Percentiles rank a stretch among this genome's conserved stretches.
These are phyloP conservation scores for Phoenix dactylifera DNA, from an alignment of 176 grass and related monocot species.

Conservation along the genomic window DNA sequence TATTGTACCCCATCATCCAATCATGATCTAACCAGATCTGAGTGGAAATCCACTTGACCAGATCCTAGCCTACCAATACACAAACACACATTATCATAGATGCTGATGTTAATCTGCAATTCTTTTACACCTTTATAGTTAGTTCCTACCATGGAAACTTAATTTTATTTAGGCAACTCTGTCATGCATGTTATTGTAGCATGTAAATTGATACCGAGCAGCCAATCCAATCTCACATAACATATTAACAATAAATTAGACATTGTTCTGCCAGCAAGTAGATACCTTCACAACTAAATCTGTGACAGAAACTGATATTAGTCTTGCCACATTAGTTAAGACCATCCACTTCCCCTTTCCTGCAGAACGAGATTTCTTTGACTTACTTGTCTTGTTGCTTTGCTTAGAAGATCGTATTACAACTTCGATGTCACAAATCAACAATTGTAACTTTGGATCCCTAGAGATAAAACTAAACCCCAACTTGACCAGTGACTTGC, in stretches of 20 bases:
- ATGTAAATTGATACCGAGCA: neutral
- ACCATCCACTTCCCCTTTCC: slow-evolving; percentile 99
- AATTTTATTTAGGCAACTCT: neutral
- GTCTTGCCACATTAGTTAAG: slow-evolving; percentile 70
- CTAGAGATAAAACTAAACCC: slow-evolving; percentile 91
- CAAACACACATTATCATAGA: too few relatives aligned
- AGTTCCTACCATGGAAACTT: neutral
- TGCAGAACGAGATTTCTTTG: slow-evolving; percentile 58
- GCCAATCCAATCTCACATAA: neutral
- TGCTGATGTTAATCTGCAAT: neutral
- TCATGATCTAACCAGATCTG: too few relatives aligned
- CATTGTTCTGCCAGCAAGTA: neutral
- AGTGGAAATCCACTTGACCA: too few relatives aligned
- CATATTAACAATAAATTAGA: neutral
- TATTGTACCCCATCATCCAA: too few relatives aligned
- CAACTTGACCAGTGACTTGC: slow-evolving; percentile 93
- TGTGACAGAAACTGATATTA: slow-evolving; percentile 75
- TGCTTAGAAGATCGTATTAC: slow-evolving; percentile 48
- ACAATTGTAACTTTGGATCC: slow-evolving; percentile 85
- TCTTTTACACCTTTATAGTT: neutral
- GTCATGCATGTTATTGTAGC: too few relatives aligned
- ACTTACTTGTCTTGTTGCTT: slow-evolving; percentile 51
- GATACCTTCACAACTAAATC: slow-evolving; percentile 93
- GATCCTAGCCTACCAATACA: too few relatives aligned
- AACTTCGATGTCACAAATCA: slow-evolving; percentile 95